Percentiles rank a stretch among this genome's conserved stretches.
phyloP scores from a whole-genome alignment of 805 yeast species.

The Kurtzmaniella fragi region DNA sequence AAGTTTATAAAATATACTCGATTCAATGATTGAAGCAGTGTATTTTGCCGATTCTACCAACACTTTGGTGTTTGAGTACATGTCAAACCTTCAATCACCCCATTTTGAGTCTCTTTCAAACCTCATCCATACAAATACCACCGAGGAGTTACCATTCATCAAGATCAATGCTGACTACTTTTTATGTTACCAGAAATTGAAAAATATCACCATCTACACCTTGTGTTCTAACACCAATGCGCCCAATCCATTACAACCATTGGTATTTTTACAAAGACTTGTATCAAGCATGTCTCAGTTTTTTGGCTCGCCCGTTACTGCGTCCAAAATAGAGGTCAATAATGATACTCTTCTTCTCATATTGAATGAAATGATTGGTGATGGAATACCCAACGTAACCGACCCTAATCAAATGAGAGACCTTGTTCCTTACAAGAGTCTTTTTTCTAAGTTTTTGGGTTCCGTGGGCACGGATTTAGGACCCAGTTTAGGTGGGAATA shows the following conservation, averaged over 20 bases:
- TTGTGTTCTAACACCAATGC: slow-evolving; percentile 16
- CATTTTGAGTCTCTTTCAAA: slow-evolving; percentile 22
- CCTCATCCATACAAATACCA: slow-evolving; percentile 9
- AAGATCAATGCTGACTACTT: slow-evolving; percentile 26
- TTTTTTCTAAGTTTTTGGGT: slow-evolving; percentile 48
- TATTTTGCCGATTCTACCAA: slow-evolving; percentile 34
- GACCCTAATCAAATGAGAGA: slow-evolving; percentile 70
- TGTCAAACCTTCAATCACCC: slow-evolving; percentile 26
- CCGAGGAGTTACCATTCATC: slow-evolving; percentile 14
- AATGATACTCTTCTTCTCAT: slow-evolving; percentile 66
- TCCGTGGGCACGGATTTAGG: neutral
- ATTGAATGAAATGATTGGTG: slow-evolving; percentile 73
- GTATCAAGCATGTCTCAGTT: slow-evolving; percentile 52
- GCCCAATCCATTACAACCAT: slow-evolving; percentile 50
- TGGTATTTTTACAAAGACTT: slow-evolving; percentile 46
- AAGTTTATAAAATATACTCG: no score
- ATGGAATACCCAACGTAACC: slow-evolving; percentile 66
- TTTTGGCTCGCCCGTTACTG: slow-evolving; percentile 51
- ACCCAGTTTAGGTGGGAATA: neutral
- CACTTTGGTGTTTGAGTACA: slow-evolving; percentile 32
- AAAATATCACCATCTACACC: slow-evolving; percentile 22
- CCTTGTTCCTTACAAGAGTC: slow-evolving; percentile 59
- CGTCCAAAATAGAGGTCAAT: slow-evolving; percentile 60
- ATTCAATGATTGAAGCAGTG: slow-evolving; percentile 35
- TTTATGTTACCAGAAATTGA: slow-evolving; percentile 17